Conservation (phyloP, 305 asterid genomes). For the Solanum hybrid region DNA sequence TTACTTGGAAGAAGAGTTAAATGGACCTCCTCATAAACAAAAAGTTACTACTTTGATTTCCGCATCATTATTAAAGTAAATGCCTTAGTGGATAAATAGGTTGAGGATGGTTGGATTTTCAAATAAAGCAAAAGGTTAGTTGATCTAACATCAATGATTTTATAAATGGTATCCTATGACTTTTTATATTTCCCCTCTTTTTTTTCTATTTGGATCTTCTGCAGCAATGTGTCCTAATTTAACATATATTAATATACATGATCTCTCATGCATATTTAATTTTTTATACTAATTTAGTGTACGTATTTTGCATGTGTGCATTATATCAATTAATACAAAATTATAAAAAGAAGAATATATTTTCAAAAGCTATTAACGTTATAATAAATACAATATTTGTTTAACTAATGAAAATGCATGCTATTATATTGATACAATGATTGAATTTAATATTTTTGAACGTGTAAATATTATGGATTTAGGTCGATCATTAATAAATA, state of each 20-base stretch:
- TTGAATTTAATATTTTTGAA: background rate
- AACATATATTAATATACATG: background rate
- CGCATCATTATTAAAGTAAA: background rate
- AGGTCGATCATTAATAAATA: background rate
- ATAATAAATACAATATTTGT: too few relatives aligned
- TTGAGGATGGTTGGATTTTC: background rate
- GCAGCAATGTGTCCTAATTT: background rate
- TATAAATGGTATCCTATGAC: background rate
- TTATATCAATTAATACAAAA: too few relatives aligned
- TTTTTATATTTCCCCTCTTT: background rate
- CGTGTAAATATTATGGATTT: too few relatives aligned
- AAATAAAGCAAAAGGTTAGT: background rate
- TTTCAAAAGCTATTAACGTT: background rate
- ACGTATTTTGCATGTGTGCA: too few relatives aligned
- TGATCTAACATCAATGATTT: background rate
- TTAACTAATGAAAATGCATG: background rate
- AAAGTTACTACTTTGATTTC: background rate
- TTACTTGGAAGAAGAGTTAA: background rate
- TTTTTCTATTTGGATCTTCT: background rate
- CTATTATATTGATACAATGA: background rate
- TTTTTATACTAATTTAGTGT: too few relatives aligned
- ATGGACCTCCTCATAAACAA: background rate
- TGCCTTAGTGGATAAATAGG: background rate
- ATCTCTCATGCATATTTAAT: background rate
- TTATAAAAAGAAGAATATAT: too few relatives aligned